phyloP scores from a whole-genome alignment of 257 asterid genomes.

The Lycium barbarum region DNA sequence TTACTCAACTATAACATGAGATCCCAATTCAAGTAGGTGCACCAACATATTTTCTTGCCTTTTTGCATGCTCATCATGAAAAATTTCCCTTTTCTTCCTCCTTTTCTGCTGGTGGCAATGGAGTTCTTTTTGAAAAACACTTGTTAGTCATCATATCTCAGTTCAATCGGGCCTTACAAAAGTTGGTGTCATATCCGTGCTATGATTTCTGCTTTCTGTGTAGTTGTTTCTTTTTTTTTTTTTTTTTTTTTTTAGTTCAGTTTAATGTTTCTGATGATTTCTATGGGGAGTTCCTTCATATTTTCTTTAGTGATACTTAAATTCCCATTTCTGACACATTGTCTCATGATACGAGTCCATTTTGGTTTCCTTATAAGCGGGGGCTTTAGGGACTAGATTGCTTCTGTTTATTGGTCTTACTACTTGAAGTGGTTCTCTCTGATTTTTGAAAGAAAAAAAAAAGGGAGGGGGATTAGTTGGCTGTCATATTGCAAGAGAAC shows the following conservation, averaged over 20 bases:
- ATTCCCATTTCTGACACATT: background rate
- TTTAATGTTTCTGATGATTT: conserved; percentile 1
- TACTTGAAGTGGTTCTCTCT: conserved; percentile 19
- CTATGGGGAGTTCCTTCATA: background rate
- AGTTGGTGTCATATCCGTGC: background rate
- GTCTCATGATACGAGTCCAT: background rate
- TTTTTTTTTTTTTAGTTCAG: background rate
- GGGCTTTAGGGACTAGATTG: background rate
- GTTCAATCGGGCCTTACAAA: background rate
- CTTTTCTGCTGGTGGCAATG: background rate
- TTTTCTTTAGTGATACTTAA: conserved; percentile 11
- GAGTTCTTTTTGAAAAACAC: background rate
- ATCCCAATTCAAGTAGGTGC: background rate
- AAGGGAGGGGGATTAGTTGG: background rate
- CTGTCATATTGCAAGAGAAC: conserved; percentile 21
- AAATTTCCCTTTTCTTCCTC: no score
- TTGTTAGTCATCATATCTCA: background rate
- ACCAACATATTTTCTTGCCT: conserved; percentile 8
- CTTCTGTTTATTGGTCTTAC: background rate
- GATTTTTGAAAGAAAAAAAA: background rate
- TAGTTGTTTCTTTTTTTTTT: background rate
- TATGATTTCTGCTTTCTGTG: background rate
- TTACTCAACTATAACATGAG: background rate
- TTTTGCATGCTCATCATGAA: background rate
- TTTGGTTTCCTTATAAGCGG: background rate